Conservation (phyloP, 2,329 filamentous ascomycete genomes). For the Colletotrichum musae region DNA sequence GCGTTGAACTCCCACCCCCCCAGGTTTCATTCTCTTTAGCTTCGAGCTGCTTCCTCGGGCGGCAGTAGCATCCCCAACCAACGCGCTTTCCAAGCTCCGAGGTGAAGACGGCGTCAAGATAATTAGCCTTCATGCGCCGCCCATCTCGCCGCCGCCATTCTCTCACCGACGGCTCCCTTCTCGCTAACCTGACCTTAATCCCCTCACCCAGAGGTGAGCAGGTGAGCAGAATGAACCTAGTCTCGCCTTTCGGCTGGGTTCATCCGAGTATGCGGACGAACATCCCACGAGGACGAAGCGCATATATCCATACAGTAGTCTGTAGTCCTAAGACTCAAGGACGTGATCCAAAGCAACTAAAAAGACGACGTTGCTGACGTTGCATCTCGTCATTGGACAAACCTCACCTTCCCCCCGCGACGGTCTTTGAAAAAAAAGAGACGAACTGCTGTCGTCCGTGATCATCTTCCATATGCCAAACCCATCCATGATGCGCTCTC, state of each 20-base stretch:
- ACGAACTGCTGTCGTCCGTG: not conserved
- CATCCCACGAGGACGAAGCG: too few relatives aligned
- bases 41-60: too few relatives aligned
- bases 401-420: not conserved
- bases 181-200: not conserved
- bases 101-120: constrained; percentile 2
- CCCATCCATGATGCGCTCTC: too few relatives aligned
- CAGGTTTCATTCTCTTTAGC: too few relatives aligned
- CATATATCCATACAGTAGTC: too few relatives aligned
- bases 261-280: not conserved
- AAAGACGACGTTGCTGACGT: not conserved
- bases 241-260: not conserved
- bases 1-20: too few relatives aligned
- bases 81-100: not conserved
- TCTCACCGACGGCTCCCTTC: too few relatives aligned
- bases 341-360: not conserved
- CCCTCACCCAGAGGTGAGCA: not conserved
- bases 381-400: not conserved
- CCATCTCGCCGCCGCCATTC: too few relatives aligned
- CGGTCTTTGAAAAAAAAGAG: not conserved
- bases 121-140: too few relatives aligned
- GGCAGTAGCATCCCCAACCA: not conserved
- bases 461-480: too few relatives aligned
- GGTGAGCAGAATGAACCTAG: not conserved
- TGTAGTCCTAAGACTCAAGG: too few relatives aligned